Evolutionary conservation across 768 basidiomycete species (phyloP).

Genomic region (Calocera viscosa): DNA sequence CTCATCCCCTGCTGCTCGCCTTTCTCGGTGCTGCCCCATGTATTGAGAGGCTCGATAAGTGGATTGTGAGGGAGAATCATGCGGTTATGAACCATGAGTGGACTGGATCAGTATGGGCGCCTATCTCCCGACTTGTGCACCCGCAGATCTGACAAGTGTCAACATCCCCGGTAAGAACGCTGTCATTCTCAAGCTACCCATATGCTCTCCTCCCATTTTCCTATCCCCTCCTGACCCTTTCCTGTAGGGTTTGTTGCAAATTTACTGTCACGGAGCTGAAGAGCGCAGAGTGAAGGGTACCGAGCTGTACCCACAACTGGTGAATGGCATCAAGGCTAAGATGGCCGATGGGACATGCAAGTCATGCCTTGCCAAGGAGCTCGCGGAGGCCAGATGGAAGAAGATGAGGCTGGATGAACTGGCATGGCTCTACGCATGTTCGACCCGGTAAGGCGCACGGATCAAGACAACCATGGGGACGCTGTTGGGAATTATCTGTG

Average conservation of each 20-base stretch:
- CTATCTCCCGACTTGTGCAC: no score
- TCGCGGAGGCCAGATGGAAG: conserved; percentile 25
- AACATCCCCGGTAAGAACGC: conserved; percentile 5
- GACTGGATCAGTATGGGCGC: no score
- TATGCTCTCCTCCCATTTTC: background rate
- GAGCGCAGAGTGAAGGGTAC: conserved; percentile 34
- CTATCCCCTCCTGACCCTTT: background rate
- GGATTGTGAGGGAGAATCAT: background rate
- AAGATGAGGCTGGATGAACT: conserved; percentile 33
- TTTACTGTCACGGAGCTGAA: conserved; percentile 11
- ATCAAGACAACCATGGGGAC: background rate
- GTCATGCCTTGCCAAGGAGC: conserved; percentile 33
- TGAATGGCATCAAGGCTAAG: conserved; percentile 34
- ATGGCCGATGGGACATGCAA: conserved; percentile 32
- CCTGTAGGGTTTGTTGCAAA: background rate
- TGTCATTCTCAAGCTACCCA: background rate
- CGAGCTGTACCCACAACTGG: conserved; percentile 31
- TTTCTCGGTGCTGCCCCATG: no score
- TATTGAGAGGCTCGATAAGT: background rate
- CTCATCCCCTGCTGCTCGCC: no score
- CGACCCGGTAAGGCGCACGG: background rate
- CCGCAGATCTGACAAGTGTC: conserved; percentile 6
- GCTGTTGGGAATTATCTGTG: background rate
- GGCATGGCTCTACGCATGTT: conserved; percentile 33
- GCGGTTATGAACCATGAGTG: background rate